phyloP scores from a whole-genome alignment of 2,329 filamentous ascomycete genomes.

The Harringtonia lauricola region DNA sequence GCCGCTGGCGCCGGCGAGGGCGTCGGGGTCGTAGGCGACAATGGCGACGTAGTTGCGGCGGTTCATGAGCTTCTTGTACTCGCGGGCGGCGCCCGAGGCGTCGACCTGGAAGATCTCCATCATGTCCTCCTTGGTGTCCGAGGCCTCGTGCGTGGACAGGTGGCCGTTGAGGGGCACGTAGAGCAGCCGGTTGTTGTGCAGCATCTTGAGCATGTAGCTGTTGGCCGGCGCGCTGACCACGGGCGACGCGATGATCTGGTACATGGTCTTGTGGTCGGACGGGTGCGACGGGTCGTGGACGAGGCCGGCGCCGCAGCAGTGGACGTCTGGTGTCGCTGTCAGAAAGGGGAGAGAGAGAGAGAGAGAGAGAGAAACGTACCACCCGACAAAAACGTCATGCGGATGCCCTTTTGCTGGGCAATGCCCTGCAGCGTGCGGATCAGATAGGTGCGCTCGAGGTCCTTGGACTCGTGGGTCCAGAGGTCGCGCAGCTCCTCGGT shows the following conservation, averaged over 20 bases:
- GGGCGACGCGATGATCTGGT: conserved; percentile 81
- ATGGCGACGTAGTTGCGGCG: conserved; percentile 86
- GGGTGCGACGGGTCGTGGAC: conserved; percentile 90
- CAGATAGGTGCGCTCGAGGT: conserved; percentile 90
- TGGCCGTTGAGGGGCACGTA: conserved; percentile 87
- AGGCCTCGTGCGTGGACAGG: conserved; percentile 58
- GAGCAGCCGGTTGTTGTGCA: conserved; percentile 89
- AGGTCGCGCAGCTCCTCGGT: conserved; percentile 90
- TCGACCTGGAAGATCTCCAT: conserved; percentile 99
- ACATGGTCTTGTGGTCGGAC: conserved; percentile 97
- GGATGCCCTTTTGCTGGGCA: conserved; percentile 83
- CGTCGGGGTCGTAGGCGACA: conserved; percentile 87
- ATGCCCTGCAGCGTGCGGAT: conserved; percentile 95
- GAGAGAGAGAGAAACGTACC: conserved; percentile 34
- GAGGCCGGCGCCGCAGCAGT: conserved; percentile 81
- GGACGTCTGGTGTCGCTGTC: conserved; percentile 50
- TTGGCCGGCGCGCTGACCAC: conserved; percentile 84
- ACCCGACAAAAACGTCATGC: conserved; percentile 94
- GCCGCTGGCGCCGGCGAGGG: conserved; percentile 31
- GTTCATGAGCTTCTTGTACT: conserved; percentile 87
- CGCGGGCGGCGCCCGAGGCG: conserved; percentile 69
- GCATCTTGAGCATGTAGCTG: conserved; percentile 78
- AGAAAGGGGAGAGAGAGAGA: neutral
- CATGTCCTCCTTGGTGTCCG: conserved; percentile 98
- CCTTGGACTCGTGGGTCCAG: conserved; percentile 98